Base-by-base conservation (phyloP, 306 rosid species). In the Castanopsis chinensis region DNA sequence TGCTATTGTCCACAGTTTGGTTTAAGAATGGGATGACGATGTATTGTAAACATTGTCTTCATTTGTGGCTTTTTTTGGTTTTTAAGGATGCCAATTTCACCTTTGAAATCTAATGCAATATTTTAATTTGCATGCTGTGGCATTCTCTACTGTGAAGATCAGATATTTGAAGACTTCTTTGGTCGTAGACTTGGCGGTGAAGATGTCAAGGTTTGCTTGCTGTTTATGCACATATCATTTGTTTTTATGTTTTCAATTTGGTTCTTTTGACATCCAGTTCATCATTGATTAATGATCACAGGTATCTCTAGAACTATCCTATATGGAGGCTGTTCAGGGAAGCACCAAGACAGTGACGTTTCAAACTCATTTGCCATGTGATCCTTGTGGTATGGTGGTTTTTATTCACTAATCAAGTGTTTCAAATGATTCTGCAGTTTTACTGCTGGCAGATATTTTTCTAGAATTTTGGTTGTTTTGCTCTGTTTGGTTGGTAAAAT, bases 321-420 rank as follows among this genome's bases (percentile, higher is more conserved):
- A 93, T 79, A 95, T 88, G 97, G 99, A 95, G 86, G 96, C 98
- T 77, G 94, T 94, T 69, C 97, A 88, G 75, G 98, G 98, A 64
- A 90, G 96, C 85, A 32, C 88, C 33, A 92, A 94, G 90, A 92
- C 77, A 52, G 81, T 92, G 83, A 51, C 91, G 57, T 94, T 89
- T 86, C 88, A 87, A 75, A 90, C 97, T 25, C 91, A 91, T 14
- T 71, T 89, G 78, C 81, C 87, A 33, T 94, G 98, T 82, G 90
- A 89, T 76, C 80, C 93, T 71, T 94, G 98, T 64, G 96, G 98
- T 94, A 94, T 86, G 91, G 33, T 45, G 28, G 33, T 43, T 69
- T 73, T 54, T 76, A 28, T 56, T 82, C 57, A 60, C 74, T 52
- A 77, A 52, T 77, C 41, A 28, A 69, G 15, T 83, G 64, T 41